A percentile compares a stretch with the other conserved stretches of the same genome.
Evolutionary conservation across 2,329 filamentous ascomycete genomes (phyloP).

Genomic region (Alternaria viburni): DNA sequence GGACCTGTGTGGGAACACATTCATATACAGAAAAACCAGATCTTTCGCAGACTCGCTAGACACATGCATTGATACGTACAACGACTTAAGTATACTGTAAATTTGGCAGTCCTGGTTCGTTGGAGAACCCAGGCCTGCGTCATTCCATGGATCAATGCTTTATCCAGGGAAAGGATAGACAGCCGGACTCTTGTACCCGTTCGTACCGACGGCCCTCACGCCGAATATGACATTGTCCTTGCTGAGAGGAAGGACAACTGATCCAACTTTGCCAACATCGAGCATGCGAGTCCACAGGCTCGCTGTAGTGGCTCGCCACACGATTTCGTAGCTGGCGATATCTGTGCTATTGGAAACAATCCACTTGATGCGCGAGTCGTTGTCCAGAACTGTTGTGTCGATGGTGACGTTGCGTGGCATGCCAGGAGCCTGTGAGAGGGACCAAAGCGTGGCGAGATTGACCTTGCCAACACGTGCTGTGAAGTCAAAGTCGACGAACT

Average conservation of each 20-base stretch:
- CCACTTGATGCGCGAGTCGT: slow-evolving; percentile 61
- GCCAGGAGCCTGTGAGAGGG: slow-evolving; percentile 59
- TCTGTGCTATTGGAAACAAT: slow-evolving; percentile 47
- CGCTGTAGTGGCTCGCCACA: slow-evolving; percentile 61
- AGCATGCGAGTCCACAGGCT: slow-evolving; percentile 59
- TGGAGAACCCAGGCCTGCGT: background rate
- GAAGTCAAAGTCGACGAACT: slow-evolving; percentile 65
- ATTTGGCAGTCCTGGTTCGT: background rate
- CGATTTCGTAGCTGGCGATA: slow-evolving; percentile 60
- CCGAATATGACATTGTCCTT: slow-evolving; percentile 67
- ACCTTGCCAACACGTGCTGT: slow-evolving; percentile 61
- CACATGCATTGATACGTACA: background rate
- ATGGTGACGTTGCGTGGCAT: slow-evolving; percentile 58
- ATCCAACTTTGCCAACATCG: slow-evolving; percentile 57
- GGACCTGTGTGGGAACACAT: background rate
- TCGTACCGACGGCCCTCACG: slow-evolving; percentile 57
- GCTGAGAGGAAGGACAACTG: slow-evolving; percentile 56
- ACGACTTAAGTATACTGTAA: background rate
- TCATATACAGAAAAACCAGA: background rate
- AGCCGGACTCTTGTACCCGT: slow-evolving; percentile 60
- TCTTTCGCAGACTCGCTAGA: background rate
- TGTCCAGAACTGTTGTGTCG: slow-evolving; percentile 55
- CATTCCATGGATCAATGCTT: background rate
- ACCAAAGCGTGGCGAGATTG: slow-evolving; percentile 63
- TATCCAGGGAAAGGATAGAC: slow-evolving; percentile 52